A percentile compares a stretch with the other conserved stretches of the same genome.
Conservation (phyloP, 768 basidiomycete species). For the Pholiota microspora region DNA sequence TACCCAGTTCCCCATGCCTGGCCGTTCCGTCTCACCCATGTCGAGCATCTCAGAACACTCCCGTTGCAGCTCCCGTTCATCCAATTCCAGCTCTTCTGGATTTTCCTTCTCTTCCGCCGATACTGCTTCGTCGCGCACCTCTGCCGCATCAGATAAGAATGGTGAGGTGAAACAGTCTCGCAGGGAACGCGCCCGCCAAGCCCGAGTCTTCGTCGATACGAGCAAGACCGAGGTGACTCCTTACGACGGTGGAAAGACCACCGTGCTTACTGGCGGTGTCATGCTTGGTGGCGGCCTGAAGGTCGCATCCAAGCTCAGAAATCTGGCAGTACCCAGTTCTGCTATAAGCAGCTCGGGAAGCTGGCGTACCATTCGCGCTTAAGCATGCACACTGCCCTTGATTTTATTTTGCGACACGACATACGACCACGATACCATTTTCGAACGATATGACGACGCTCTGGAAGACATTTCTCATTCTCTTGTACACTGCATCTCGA, state of each 20-base stretch:
- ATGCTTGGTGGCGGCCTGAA: slow-evolving; percentile 69
- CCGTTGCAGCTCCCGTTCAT: slow-evolving; percentile 69
- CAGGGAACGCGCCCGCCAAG: slow-evolving; percentile 66
- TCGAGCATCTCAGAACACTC: slow-evolving; percentile 63
- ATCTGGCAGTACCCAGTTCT: slow-evolving; percentile 26
- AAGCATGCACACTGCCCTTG: slow-evolving; percentile 18
- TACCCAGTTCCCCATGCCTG: slow-evolving; percentile 53
- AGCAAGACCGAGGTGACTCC: slow-evolving; percentile 79
- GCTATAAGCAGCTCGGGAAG: slow-evolving; percentile 33
- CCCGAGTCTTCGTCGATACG: slow-evolving; percentile 70
- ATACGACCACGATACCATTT: slow-evolving; percentile 19
- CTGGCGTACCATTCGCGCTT: slow-evolving; percentile 61
- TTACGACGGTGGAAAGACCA: slow-evolving; percentile 87
- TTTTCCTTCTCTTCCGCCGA: slow-evolving; percentile 56
- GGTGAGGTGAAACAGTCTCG: slow-evolving; percentile 53
- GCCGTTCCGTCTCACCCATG: slow-evolving; percentile 55
- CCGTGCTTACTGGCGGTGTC: slow-evolving; percentile 83
- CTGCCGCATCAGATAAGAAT: slow-evolving; percentile 34
- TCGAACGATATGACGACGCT: slow-evolving; percentile 20
- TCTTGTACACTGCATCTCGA: slow-evolving; percentile 12
- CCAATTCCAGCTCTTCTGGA: slow-evolving; percentile 60
- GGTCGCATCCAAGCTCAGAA: slow-evolving; percentile 24
- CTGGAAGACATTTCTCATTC: slow-evolving; percentile 12
- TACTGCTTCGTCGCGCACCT: slow-evolving; percentile 44
- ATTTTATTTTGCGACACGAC: slow-evolving; percentile 15